Percentiles rank a stretch among this genome's conserved stretches.
Conservation (phyloP, 2,329 filamentous ascomycete genomes). For the Trichoderma harzianum region DNA sequence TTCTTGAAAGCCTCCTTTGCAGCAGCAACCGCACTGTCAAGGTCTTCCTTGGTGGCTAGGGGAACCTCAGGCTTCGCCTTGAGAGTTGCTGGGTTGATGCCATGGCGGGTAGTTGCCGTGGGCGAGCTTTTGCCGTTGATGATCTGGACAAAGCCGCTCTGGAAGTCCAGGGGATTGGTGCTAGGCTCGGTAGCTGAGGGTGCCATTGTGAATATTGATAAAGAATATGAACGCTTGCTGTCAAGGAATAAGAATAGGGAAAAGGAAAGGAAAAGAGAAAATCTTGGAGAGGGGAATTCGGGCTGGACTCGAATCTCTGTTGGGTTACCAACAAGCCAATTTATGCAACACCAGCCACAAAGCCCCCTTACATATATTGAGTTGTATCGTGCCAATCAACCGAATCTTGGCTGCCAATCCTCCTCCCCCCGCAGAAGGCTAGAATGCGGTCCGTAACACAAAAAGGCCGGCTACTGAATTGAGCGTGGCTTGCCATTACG, state of each 20-base stretch:
- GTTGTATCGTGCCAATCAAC: background rate
- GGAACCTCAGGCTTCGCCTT: slow-evolving; percentile 32
- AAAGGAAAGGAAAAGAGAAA: background rate
- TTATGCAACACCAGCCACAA: background rate
- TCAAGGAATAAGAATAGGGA: background rate
- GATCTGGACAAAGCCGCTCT: slow-evolving; percentile 15
- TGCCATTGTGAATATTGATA: background rate
- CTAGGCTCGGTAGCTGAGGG: background rate
- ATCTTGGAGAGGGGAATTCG: background rate
- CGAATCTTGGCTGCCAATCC: background rate
- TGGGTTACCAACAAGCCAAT: background rate
- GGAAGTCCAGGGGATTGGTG: background rate
- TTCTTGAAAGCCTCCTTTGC: slow-evolving; percentile 28
- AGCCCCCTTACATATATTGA: background rate
- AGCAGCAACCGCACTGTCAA: slow-evolving; percentile 29
- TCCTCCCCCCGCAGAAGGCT: background rate
- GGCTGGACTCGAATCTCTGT: background rate
- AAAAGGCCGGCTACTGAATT: background rate
- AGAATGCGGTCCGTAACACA: slow-evolving; percentile 6
- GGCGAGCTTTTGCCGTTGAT: slow-evolving; percentile 26
- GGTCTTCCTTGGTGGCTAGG: slow-evolving; percentile 27
- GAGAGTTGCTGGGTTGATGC: slow-evolving; percentile 31
- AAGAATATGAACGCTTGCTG: background rate
- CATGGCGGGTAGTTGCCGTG: slow-evolving; percentile 22
- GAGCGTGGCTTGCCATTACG: background rate